phyloP scores from a whole-genome alignment of 176 grass and related monocot genomes.

The Lolium rigidum region DNA sequence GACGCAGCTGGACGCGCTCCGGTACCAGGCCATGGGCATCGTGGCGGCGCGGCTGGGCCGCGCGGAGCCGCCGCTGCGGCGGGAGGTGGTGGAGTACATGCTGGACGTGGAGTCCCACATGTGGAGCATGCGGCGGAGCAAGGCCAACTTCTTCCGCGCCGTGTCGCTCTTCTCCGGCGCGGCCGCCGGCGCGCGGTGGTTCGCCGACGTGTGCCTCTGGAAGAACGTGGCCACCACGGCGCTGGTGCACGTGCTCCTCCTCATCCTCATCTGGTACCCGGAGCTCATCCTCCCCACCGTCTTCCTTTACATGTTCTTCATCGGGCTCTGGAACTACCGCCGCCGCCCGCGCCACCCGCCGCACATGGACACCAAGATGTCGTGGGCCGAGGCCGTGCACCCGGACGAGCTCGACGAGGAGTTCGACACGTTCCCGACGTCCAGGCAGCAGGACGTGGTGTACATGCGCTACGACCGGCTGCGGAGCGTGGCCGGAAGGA shows the following conservation, averaged over 20 bases:
- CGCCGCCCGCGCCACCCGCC: conserved; percentile 68
- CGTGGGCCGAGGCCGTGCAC: conserved; percentile 73
- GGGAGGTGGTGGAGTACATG: conserved; percentile 98
- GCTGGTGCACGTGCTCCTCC: conserved; percentile 76
- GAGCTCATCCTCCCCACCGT: conserved; percentile 91
- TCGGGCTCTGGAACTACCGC: conserved; percentile 82
- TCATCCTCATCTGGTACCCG: conserved; percentile 90
- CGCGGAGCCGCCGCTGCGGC: conserved; percentile 70
- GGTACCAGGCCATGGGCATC: conserved; percentile 86
- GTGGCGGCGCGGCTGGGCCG: conserved; percentile 71
- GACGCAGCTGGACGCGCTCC: conserved; percentile 77
- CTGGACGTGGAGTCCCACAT: conserved; percentile 87
- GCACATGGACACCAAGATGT: conserved; percentile 89
- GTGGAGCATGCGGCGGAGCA: conserved; percentile 99
- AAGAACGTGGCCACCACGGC: conserved; percentile 79
- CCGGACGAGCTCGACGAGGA: conserved; percentile 93
- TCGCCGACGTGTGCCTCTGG: conserved; percentile 76
- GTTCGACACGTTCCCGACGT: conserved; percentile 95
- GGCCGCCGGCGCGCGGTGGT: conserved; percentile 60
- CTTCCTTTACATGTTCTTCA: conserved; percentile 97
- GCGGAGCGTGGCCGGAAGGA: conserved; percentile 77
- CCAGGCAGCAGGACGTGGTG: conserved; percentile 62
- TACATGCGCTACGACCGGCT: conserved; percentile 86
- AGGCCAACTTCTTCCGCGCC: conserved; percentile 97
- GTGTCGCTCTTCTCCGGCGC: conserved; percentile 61